Conservation (phyloP, 768 basidiomycete species). For the Cytidiella melzeri region DNA sequence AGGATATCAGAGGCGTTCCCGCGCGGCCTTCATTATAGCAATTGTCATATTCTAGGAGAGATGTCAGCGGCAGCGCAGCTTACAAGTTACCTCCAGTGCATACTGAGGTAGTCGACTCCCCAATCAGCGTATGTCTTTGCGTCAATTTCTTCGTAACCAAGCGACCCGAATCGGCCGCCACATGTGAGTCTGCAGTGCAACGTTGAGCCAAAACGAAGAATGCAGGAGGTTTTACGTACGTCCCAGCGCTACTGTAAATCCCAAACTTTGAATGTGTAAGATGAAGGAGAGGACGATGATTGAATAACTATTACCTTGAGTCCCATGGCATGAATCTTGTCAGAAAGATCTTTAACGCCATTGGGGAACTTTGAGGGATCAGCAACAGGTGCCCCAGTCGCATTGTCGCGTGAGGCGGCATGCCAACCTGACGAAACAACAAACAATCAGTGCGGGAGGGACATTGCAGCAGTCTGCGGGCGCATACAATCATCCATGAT, state of each 20-base stretch:
- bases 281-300: no score
- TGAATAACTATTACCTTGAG: conserved; percentile 29
- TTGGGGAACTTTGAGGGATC: conserved; percentile 28
- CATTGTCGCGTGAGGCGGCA: conserved; percentile 23
- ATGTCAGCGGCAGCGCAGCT: no score
- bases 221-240: conserved; percentile 14
- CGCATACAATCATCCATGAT: conserved; percentile 33
- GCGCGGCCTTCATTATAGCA: conserved; percentile 34
- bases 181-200: conserved; percentile 26
- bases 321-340: conserved; percentile 29
- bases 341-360: conserved; percentile 25
- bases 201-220: background rate
- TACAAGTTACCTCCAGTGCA: no score
- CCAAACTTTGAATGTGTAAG: no score
- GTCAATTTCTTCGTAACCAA: conserved; percentile 35
- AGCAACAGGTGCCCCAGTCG: conserved; percentile 25
- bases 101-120: conserved; percentile 35
- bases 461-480: background rate
- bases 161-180: conserved; percentile 31
- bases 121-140: conserved; percentile 35
- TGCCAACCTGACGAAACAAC: conserved; percentile 26
- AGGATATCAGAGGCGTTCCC: conserved; percentile 30
- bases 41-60: conserved; percentile 30
- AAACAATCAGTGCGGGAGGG: no score
- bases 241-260: conserved; percentile 31